Base-by-base conservation (phyloP, 192 early-diverging fungal species). In the Diversispora epigaea region DNA sequence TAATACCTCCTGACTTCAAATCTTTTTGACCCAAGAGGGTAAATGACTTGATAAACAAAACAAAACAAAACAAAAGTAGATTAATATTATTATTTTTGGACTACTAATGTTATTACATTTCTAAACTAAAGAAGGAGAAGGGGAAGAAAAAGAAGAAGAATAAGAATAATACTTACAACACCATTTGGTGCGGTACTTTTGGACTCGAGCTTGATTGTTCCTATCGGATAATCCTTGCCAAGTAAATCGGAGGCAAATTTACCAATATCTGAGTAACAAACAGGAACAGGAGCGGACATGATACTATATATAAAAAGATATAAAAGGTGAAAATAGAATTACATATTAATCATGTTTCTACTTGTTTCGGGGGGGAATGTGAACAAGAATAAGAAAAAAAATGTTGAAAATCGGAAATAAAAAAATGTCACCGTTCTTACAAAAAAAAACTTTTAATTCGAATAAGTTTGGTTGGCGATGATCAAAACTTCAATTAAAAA, bases 161-260 rank as follows among this genome's bases (percentile, higher is more conserved):
- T 32, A 32, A 32, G 0, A 32, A 41, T 32, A 43, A 17, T 14
- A 92, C 90, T 80, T 92, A 96, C 93, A 44, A 99, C 95, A 83
- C 96, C 96, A 85, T 94, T 96, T 76, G 95, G 85, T 72, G 96
- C 93, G 77, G 89, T 91, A 81, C 95, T 96, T 92, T 98, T 97
- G 84, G 95, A 91, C 81, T 99, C 98, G 79, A 99, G 93, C 88
- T 96, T 97, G 77, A 94, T 90, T 39, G 87, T 84, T 68, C 93
- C 95, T 76, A 93, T 89, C 71, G 96, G 95, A 82, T 90, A 99
- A 89, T 99, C 98, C 89, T 98, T 98, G 87, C 88, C 85, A 77
- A 99, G 89, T 77, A 99, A 87, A 84, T 98, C 98, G 83, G 92
- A 93, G 84, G 94, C 86, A 78, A 91, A 82, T 88, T 97, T 99